Percentiles rank a stretch among this genome's conserved stretches.
Evolutionary conservation across 169 alveolate genomes (phyloP).

Genomic region (Plasmodium chabaudi): DNA sequence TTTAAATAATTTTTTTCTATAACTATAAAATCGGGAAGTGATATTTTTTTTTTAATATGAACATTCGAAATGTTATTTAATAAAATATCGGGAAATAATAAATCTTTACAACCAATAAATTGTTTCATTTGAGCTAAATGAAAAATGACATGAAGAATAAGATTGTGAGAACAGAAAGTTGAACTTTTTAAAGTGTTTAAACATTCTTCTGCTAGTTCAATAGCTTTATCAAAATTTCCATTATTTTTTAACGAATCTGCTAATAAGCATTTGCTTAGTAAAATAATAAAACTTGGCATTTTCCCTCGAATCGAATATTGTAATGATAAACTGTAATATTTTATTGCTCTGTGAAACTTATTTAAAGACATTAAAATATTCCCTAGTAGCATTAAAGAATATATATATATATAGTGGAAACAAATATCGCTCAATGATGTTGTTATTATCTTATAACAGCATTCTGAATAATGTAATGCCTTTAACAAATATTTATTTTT

Average conservation of each 20-base stretch:
- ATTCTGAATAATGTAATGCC: slow-evolving; percentile 32
- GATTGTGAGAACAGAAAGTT: slow-evolving; percentile 20
- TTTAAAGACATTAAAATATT: slow-evolving; percentile 45
- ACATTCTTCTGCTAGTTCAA: slow-evolving; percentile 71
- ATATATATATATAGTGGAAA: slow-evolving; percentile 36
- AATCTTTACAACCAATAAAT: slow-evolving; percentile 66
- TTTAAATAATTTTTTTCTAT: slow-evolving; percentile 56
- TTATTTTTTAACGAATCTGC: slow-evolving; percentile 69
- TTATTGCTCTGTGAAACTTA: slow-evolving; percentile 53
- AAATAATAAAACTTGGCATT: slow-evolving; percentile 42
- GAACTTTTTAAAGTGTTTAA: slow-evolving; percentile 17
- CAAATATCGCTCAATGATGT: slow-evolving; percentile 45
- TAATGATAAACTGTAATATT: slow-evolving; percentile 39
- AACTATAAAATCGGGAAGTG: slow-evolving; percentile 25
- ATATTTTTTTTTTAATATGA: slow-evolving; percentile 40
- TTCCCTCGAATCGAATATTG: slow-evolving; percentile 46
- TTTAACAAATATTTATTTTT: slow-evolving; percentile 51
- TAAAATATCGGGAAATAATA: slow-evolving; percentile 25
- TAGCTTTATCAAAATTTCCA: slow-evolving; percentile 67
- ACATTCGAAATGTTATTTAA: slow-evolving; percentile 27
- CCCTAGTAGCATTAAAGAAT: slow-evolving; percentile 37
- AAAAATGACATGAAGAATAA: slow-evolving; percentile 34
- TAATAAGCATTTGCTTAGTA: slow-evolving; percentile 59
- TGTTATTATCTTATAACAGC: slow-evolving; percentile 21
- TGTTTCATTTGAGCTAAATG: slow-evolving; percentile 70